These are phyloP conservation scores for Penicillium crustosum DNA, from an alignment of 2,329 filamentous ascomycete genomes.

Conservation along the genomic window DNA sequence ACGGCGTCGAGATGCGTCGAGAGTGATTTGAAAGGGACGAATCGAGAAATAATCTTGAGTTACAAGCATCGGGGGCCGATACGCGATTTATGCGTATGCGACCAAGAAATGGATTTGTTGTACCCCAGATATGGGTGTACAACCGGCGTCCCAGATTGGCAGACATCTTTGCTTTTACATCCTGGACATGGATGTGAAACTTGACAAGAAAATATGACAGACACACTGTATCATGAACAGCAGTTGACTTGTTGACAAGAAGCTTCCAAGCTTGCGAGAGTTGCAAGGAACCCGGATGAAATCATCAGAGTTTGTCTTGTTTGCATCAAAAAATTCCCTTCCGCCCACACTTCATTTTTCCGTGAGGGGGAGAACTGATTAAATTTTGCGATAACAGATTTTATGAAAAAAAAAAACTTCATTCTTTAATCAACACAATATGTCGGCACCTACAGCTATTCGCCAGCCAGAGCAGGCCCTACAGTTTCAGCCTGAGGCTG, in stretches of 20 bases:
- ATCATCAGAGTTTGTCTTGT: constrained; percentile 28
- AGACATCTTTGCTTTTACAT: constrained; percentile 50
- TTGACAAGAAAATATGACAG: constrained; percentile 1
- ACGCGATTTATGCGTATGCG: constrained; percentile 30
- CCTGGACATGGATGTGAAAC: constrained; percentile 29
- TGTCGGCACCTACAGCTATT: constrained; percentile 28
- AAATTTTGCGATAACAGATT: constrained; percentile 29
- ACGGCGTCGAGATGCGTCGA: constrained; percentile 21
- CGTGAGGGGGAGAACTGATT: constrained; percentile 22
- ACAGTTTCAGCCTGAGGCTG: constrained; percentile 7
- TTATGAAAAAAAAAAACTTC: constrained; percentile 1
- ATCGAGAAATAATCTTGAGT: constrained; percentile 16
- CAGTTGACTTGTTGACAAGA: constrained; percentile 10
- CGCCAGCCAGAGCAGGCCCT: constrained; percentile 18
- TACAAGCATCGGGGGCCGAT: constrained; percentile 14
- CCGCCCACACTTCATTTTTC: constrained; percentile 24
- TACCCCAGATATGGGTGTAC: constrained; percentile 46
- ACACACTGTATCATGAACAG: background rate
- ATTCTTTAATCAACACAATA: constrained; percentile 15
- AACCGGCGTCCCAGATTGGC: constrained; percentile 48
- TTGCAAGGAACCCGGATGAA: constrained; percentile 20
- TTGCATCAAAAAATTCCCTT: constrained; percentile 24
- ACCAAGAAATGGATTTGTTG: constrained; percentile 36
- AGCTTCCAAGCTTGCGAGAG: constrained; percentile 9
- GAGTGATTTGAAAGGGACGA: constrained; percentile 12